These are phyloP conservation scores for Symbiodinium natans DNA, from an alignment of 73 alveolate genomes.

Conservation along the genomic window DNA sequence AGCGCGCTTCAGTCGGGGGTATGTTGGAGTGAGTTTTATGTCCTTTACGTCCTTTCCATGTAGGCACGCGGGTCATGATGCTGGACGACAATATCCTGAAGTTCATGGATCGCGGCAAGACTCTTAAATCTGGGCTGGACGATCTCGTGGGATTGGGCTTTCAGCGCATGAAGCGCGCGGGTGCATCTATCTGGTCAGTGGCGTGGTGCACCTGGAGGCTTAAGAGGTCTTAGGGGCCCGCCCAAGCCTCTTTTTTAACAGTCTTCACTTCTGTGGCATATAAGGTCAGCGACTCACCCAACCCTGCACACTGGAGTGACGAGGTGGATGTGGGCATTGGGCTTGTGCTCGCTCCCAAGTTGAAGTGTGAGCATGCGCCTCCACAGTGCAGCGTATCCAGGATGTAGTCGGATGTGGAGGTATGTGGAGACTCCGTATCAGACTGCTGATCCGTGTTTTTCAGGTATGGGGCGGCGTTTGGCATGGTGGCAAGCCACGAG, in stretches of 20 bases:
- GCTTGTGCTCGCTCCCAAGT: slow-evolving; percentile 14
- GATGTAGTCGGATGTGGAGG: not conserved
- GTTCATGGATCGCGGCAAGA: slow-evolving; percentile 65
- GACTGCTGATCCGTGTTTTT: too few relatives aligned
- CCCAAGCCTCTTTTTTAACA: too few relatives aligned
- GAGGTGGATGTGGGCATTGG: slow-evolving; percentile 77
- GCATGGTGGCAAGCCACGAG: slow-evolving; percentile 66
- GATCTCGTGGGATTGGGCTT: slow-evolving; percentile 29
- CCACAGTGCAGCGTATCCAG: not conserved
- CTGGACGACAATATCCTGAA: slow-evolving; percentile 74
- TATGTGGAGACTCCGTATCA: too few relatives aligned
- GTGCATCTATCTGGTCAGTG: slow-evolving; percentile 35
- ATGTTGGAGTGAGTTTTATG: not conserved
- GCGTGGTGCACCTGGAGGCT: too few relatives aligned
- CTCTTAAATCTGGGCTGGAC: slow-evolving; percentile 1
- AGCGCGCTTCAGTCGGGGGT: not conserved
- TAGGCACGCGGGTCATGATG: slow-evolving; percentile 37
- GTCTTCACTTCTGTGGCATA: too few relatives aligned
- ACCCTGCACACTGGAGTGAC: slow-evolving; percentile 81
- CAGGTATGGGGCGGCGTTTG: slow-evolving; percentile 82
- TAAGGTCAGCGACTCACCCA: slow-evolving; percentile 69
- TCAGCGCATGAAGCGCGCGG: not conserved
- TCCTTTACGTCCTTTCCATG: not conserved
- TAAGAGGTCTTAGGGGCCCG: too few relatives aligned
- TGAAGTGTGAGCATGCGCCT: not conserved